Base-by-base conservation (phyloP, 2,329 filamentous ascomycete species). In the Achaetomium macrosporum region DNA sequence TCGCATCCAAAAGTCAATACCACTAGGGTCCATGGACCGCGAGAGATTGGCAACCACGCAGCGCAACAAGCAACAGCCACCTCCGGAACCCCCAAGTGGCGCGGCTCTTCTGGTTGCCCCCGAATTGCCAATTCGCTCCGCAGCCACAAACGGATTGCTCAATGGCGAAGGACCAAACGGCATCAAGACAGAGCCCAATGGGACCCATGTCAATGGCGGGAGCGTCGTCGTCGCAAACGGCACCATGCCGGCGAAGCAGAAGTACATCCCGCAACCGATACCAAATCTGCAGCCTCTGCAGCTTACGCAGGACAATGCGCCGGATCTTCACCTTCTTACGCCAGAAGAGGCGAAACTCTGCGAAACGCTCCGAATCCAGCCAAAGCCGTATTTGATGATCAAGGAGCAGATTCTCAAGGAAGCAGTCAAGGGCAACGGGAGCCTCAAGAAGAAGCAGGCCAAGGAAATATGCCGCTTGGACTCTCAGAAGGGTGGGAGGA, bases 351-450 rank as follows among this genome's bases (percentile, higher is more conserved):
- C 82, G 5, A 89, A 95, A 64, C 74, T 99, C 0, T 99, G 93
- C 72, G 88, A 88, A 61, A 79, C 87, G 39, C 79, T 95, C 13
- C 82, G 90, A 40, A 73, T 99, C 48, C 87, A 93, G 69, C 93
- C 93, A 0, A 99, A 99, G 73, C 89, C 93, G 1, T 99, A 96
- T 68, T 71, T 96, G 5, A 90, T 90, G 65, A 90, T 97, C 70
- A 99, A 99, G 70, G 90, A 96, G 68, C 84, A 88, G 56, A 76
- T 97, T n/a, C 71, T 97, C 48, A 88, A 89, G 63, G 92, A 97
- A 67, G 89, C 92, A 0, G 81, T 96, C 67, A 93, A 92, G 71
- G 84, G 85, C 54, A 92, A 93, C 54, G 93, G 93, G 1, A 81
- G 78, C 12, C 72, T 99, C 8, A 97, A 96, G 76, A 96, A 93